A percentile compares a stretch with the other conserved stretches of the same genome.
phyloP scores from a whole-genome alignment of 805 yeast species.

The Komagataella phaffii region DNA sequence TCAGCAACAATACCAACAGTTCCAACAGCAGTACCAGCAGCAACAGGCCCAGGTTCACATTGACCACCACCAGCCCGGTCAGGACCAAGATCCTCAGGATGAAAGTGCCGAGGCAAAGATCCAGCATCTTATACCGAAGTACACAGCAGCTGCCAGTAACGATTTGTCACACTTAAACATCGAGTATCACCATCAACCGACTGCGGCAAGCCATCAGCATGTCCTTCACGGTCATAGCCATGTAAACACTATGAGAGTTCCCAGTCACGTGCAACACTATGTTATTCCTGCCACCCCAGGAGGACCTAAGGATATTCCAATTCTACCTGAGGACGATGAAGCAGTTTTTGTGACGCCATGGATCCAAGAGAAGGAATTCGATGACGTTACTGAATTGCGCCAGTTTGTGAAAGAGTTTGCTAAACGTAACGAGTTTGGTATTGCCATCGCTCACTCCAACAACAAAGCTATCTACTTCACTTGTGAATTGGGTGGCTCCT shows the following conservation, averaged over 20 bases:
- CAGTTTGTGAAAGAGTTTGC: constrained; percentile 44
- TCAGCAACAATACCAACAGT: neutral
- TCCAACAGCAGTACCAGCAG: neutral
- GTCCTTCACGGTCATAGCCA: neutral
- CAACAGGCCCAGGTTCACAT: neutral
- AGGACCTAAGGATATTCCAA: constrained; percentile 3
- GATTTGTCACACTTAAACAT: constrained; percentile 2
- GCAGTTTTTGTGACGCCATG: constrained; percentile 41
- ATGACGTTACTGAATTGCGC: constrained; percentile 32
- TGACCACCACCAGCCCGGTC: neutral
- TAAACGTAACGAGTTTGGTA: constrained; percentile 43
- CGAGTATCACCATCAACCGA: neutral
- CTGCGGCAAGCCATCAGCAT: constrained; percentile 1
- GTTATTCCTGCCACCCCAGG: neutral
- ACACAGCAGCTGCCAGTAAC: constrained; percentile 4
- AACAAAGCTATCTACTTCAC: constrained; percentile 46
- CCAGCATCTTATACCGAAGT: constrained; percentile 10
- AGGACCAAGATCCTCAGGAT: constrained; percentile 3
- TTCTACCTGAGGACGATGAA: constrained; percentile 4
- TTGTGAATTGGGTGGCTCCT: constrained; percentile 44
- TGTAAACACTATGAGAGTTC: neutral
- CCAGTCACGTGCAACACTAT: neutral
- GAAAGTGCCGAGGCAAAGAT: constrained; percentile 8
- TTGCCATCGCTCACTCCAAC: constrained; percentile 46
- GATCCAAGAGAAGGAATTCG: constrained; percentile 38